phyloP scores from a whole-genome alignment of 2,329 filamentous ascomycete species.

The Zymoseptoria passerinii region DNA sequence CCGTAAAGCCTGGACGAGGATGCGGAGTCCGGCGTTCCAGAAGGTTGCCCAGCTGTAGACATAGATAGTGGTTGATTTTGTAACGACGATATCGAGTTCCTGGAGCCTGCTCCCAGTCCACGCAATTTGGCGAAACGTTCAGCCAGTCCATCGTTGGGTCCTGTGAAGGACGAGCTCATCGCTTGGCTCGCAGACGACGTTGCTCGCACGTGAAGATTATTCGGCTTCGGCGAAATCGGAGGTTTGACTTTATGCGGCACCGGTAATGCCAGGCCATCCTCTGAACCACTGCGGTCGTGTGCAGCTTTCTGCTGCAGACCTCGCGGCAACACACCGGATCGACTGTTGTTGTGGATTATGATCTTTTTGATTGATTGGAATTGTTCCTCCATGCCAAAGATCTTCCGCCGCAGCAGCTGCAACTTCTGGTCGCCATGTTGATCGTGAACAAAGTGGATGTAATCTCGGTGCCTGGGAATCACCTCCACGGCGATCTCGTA shows the following conservation, averaged over 20 bases:
- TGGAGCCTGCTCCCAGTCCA: conserved; percentile 19
- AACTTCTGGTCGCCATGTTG: conserved; percentile 42
- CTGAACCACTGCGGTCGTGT: conserved; percentile 10
- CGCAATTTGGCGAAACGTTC: conserved; percentile 27
- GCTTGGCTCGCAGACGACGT: conserved; percentile 31
- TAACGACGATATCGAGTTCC: conserved; percentile 21
- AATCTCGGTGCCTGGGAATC: conserved; percentile 70
- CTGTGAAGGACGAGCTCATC: conserved; percentile 21
- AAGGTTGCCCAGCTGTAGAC: conserved; percentile 35
- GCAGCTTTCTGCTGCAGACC: conserved; percentile 2
- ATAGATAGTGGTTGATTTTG: conserved; percentile 30
- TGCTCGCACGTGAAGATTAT: conserved; percentile 55
- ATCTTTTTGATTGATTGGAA: conserved; percentile 43
- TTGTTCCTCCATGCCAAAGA: conserved; percentile 30
- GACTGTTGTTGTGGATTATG: conserved; percentile 45
- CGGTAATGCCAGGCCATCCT: conserved; percentile 11
- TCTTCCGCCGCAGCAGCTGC: conserved; percentile 30
- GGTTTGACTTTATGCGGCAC: conserved; percentile 21
- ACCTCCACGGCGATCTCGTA: conserved; percentile 69
- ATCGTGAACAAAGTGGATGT: conserved; percentile 49
- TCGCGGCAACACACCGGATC: conserved; percentile 42
- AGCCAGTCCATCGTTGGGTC: conserved; percentile 35
- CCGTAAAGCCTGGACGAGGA: conserved; percentile 33
- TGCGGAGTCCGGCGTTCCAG: conserved; percentile 17
- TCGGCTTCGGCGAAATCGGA: conserved; percentile 51